Base-by-base conservation (phyloP, 2,329 filamentous ascomycete genomes). In the Tolypocladium pustulatum region DNA sequence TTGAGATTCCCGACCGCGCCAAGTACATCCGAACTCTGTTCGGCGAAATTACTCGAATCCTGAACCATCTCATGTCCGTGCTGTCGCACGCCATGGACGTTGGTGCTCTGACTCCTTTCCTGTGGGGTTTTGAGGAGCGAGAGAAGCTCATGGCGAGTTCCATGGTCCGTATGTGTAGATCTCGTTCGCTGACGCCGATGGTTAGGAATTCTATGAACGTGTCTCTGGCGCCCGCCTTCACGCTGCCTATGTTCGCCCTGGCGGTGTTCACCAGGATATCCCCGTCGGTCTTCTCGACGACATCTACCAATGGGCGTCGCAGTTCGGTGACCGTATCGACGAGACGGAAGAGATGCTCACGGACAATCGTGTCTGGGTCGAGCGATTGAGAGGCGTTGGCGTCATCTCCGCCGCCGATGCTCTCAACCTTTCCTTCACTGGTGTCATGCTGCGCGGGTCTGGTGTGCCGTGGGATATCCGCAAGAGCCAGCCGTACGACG, bases 101-200 rank as follows among this genome's bases (percentile, higher is more conserved):
- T 72, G 94, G 94, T 78, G 94, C 94, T 65, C 77, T 99, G 73
- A 99, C 94, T 60, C 94, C 94, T 66, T 99, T 99, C 84, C 76
- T 99, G 79, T 99, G 94, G 94, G 94, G 94, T 61, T 99, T 99
- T 74, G 94, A 99, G 78, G 94, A 99, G 80, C 90, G 94, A 82
- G 94, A 99, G 80, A 99, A 99, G 83, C 83, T 99, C 60, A 99
- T 99, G 95, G 93, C 97, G 81, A 72, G 84, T 71, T 20, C 10
- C 27, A 52, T 12, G 10, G 22, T 20, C 0, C 32, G 9, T 22
- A 8, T 53, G 30, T 36, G 30, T 22, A 15, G 9, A 22, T 22
- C 36, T 10, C 49, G 20, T 36, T 9, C 5, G 53, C 58, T 41
- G 27, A 59, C 41, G 34, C 15, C 13, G 7, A 41, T 37, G 25